Conservation (phyloP, 768 basidiomycete species). For the Lactifluus hygrophoroides region DNA sequence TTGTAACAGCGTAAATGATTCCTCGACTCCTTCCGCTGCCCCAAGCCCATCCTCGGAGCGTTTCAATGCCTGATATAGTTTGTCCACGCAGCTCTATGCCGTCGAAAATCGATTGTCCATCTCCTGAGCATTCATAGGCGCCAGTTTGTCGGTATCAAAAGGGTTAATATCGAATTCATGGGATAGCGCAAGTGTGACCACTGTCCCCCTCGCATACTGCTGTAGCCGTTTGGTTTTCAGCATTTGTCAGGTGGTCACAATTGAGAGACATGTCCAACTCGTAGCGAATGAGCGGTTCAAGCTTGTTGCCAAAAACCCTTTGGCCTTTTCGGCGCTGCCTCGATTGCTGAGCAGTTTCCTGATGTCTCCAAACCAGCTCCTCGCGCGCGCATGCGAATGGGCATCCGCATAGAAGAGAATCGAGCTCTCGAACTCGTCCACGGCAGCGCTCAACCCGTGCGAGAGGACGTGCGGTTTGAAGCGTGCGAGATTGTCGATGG, state of each 20-base stretch:
- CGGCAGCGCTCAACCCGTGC: constrained; percentile 50
- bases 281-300: constrained; percentile 7
- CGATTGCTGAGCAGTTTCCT: constrained; percentile 3
- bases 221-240: not conserved
- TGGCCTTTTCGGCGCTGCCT: not conserved
- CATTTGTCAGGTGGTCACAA: constrained; percentile 7
- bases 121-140: not conserved
- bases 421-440: constrained; percentile 52
- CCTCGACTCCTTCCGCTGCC: not conserved
- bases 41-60: not conserved
- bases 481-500: constrained; percentile 60
- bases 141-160: not conserved
- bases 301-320: not conserved
- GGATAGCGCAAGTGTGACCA: not conserved
- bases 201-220: not conserved
- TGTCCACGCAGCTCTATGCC: constrained; percentile 3
- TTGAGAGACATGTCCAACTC: constrained; percentile 16
- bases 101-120: constrained; percentile 4
- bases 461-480: constrained; percentile 49
- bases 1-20: not conserved
- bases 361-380: constrained; percentile 21
- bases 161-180: not conserved
- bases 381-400: constrained; percentile 35
- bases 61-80: not conserved
- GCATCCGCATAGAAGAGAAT: constrained; percentile 64